Evolutionary conservation across 805 yeast species (phyloP).

Genomic region (Kodamaea hsintzibuensis): DNA sequence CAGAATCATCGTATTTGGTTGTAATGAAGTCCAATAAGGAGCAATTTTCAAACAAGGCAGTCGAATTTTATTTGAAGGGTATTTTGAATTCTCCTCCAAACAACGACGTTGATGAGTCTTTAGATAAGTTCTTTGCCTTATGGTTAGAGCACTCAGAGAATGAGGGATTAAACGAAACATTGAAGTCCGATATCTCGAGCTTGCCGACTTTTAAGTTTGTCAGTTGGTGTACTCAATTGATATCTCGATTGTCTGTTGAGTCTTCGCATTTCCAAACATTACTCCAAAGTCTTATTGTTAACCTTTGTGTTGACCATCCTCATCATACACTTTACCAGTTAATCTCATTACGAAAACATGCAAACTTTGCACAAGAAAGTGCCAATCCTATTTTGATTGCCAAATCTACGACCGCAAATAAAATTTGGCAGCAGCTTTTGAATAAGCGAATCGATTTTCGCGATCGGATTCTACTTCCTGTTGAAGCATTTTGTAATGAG

Average conservation of each 20-base stretch:
- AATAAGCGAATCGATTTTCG: conserved; percentile 23
- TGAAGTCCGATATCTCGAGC: conserved; percentile 35
- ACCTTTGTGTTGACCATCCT: conserved; percentile 61
- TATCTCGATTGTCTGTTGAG: conserved; percentile 64
- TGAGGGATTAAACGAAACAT: conserved; percentile 34
- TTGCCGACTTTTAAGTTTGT: conserved; percentile 65
- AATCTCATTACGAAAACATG: conserved; percentile 55
- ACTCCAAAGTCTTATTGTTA: conserved; percentile 47
- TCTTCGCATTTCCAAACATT: conserved; percentile 53
- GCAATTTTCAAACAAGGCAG: conserved; percentile 52
- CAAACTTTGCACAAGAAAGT: conserved; percentile 26
- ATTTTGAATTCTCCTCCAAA: conserved; percentile 43
- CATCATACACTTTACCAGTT: conserved; percentile 68
- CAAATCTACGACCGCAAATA: conserved; percentile 48
- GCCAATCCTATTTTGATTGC: conserved; percentile 44
- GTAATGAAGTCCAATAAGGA: conserved; percentile 37
- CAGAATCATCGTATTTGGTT: conserved; percentile 51
- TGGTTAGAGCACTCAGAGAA: conserved; percentile 70
- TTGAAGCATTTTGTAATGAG: conserved; percentile 53
- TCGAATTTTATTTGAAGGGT: conserved; percentile 58
- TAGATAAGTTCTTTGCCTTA: conserved; percentile 77
- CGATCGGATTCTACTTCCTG: conserved; percentile 36
- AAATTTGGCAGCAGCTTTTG: conserved; percentile 45
- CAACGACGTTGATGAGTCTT: conserved; percentile 50
- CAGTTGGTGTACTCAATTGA: conserved; percentile 81